Evolutionary conservation across 805 yeast genomes (phyloP).

Genomic region (Zygoascus ofunaensis): DNA sequence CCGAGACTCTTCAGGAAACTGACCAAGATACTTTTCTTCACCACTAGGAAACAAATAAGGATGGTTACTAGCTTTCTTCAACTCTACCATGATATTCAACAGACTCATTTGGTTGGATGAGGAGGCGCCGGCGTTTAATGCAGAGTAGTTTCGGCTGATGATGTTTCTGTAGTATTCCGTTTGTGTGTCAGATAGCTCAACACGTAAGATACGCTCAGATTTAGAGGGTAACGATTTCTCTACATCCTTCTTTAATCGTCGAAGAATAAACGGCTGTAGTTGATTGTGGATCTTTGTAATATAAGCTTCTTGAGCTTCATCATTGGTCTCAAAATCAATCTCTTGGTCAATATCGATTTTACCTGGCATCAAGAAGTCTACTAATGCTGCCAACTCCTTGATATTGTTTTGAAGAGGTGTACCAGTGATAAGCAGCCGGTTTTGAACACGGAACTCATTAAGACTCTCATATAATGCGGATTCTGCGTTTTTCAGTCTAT

Average conservation of each 20-base stretch:
- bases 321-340: conserved; percentile 87
- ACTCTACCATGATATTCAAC: conserved; percentile 86
- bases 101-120: conserved; percentile 74
- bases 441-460: conserved; percentile 69
- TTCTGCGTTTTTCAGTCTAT: conserved; percentile 83
- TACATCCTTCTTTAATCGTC: conserved; percentile 93
- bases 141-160: conserved; percentile 83
- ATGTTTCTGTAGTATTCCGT: conserved; percentile 93
- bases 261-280: conserved; percentile 82
- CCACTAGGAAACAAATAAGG: conserved; percentile 93
- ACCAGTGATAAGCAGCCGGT: conserved; percentile 88
- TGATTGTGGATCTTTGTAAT: conserved; percentile 77
- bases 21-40: conserved; percentile 56
- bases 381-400: conserved; percentile 89
- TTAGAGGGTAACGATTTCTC: conserved; percentile 95
- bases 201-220: conserved; percentile 89
- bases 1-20: conserved; percentile 36
- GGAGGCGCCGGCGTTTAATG: conserved; percentile 74
- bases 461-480: conserved; percentile 86
- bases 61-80: conserved; percentile 94
- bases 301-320: conserved; percentile 77
- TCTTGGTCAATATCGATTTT: conserved; percentile 83
- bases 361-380: conserved; percentile 95
- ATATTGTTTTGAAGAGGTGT: conserved; percentile 96
- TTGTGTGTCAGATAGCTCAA: conserved; percentile 89